Base-by-base conservation (phyloP, 441 rosid genomes). In the Pelargonium cotyledonis region DNA sequence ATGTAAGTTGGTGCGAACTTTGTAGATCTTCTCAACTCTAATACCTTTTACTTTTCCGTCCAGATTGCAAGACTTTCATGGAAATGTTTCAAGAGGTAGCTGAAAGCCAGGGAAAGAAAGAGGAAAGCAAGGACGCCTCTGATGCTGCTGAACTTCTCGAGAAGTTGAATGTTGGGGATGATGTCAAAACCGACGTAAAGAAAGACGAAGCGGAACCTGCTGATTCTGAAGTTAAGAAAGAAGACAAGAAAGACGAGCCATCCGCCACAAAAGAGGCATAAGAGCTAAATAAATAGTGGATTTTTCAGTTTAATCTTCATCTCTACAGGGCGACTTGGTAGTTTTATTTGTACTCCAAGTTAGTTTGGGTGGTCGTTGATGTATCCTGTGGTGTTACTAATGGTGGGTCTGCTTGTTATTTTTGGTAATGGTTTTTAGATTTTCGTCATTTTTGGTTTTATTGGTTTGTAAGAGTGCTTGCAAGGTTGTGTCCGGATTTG, bases 1-100 rank as follows among this genome's bases (percentile, higher is more conserved):
- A 2, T 4, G 35, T 4, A 29, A 29, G 38, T 35, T 4, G 6
- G 38, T 35, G 0, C 0, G 6, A 35, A 35, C 4, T 35, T 35
- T 35, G 6, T 35, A 35, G 38, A 35, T 46, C 12, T 10, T 46
- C 51, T 46, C 51, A 46, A 14, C 14, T 4, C 4, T 46, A 5
- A 12, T 62, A 23, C 14, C 10, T 44, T 6, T 63, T n/a, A 29
- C 18, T 44, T 18, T 5, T 5, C 26, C 10, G 6, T 15, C 16
- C 72, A 68, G 77, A 73, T 43, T 68, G 72, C 69, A 68, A 73
- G 44, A 64, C 68, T 49, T 73, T 73, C 51, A 73, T 68, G 72
- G 77, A 73, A 53, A 73, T 4, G 72, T 63, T 73, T 53, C 72
- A 53, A 58, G 72, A 73, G 16, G 69, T 69, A 19, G 77, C 77